A percentile compares a stretch with the other conserved stretches of the same genome.
phyloP scores from a whole-genome alignment of 305 asterid species.

The Fraxinus angustifolia region DNA sequence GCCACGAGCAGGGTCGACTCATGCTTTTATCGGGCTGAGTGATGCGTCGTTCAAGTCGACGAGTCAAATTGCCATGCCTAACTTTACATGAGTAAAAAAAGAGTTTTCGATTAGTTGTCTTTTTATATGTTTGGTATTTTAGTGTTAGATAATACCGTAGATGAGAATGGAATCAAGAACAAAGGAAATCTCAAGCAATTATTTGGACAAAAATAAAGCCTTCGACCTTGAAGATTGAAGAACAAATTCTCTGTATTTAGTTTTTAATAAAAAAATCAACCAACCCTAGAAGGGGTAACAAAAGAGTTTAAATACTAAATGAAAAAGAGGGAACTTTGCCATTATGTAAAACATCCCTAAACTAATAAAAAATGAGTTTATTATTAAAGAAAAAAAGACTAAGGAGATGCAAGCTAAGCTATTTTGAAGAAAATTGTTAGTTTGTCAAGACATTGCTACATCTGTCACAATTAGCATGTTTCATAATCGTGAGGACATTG shows the following conservation, averaged over 20 bases:
- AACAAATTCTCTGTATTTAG: neutral
- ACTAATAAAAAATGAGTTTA: neutral
- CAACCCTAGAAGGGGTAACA: neutral
- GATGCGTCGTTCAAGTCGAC: no score
- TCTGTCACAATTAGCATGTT: neutral
- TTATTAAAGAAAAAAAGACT: neutral
- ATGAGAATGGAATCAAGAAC: neutral
- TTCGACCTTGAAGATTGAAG: neutral
- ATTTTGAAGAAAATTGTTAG: neutral
- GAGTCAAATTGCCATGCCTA: no score
- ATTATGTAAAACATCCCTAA: neutral
- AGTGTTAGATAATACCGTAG: neutral
- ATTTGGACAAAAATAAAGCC: neutral
- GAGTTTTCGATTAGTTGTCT: neutral
- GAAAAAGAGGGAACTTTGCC: neutral
- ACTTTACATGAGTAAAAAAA: neutral
- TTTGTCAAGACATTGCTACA: neutral
- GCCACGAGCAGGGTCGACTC: no score
- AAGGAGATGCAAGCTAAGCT: neutral
- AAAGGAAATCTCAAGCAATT: neutral
- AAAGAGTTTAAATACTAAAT: neutral
- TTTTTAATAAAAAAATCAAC: neutral
- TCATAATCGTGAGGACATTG: neutral
- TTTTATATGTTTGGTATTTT: neutral
- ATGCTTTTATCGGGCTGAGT: no score